Conservation (phyloP, 305 asterid species). For the Fraxinus ornus region DNA sequence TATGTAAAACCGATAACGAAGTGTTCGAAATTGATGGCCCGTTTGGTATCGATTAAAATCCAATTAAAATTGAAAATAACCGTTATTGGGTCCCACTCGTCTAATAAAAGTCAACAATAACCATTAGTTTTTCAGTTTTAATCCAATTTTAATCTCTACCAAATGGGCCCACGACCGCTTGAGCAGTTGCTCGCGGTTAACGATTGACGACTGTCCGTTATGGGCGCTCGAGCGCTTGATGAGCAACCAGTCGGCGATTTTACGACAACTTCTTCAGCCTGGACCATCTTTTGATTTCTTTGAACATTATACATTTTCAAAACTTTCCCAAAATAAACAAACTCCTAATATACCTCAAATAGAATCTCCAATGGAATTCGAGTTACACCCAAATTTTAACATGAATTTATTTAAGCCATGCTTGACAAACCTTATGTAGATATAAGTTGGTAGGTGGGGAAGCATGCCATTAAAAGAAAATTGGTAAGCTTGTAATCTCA, state of each 20-base stretch:
- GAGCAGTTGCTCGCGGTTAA: background rate
- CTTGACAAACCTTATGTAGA: background rate
- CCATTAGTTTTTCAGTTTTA: too few relatives aligned
- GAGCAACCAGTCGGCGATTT: background rate
- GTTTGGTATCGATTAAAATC: too few relatives aligned
- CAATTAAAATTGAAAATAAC: too few relatives aligned
- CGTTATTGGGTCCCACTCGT: too few relatives aligned
- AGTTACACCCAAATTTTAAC: background rate
- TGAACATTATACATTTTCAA: background rate
- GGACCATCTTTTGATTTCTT: background rate
- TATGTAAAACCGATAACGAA: background rate
- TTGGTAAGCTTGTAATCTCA: background rate
- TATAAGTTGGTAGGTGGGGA: background rate
- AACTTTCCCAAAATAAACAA: background rate
- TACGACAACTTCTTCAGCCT: background rate
- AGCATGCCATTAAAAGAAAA: background rate
- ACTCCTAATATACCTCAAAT: background rate
- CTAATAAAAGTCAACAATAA: too few relatives aligned
- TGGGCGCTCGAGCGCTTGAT: background rate
- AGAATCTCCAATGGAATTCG: background rate
- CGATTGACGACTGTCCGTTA: background rate
- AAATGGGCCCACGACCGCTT: background rate
- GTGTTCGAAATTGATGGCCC: background rate
- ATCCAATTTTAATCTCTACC: too few relatives aligned
- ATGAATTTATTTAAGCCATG: background rate